These are phyloP conservation scores for Actinomucor elegans DNA, from an alignment of 371 early-diverging fungal species.

Conservation along the genomic window DNA sequence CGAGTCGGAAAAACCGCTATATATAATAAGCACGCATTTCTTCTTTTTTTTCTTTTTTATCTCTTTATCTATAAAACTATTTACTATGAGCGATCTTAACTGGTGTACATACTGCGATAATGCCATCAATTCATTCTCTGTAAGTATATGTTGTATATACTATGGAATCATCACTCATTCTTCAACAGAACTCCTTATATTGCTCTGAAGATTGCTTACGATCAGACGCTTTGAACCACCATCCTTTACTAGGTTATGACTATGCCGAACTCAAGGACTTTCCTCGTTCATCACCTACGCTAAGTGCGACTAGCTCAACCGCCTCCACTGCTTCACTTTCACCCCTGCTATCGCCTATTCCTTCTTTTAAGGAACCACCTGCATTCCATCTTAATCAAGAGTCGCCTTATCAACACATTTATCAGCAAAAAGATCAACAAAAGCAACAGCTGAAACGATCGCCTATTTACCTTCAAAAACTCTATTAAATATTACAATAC, in stretches of 20 bases:
- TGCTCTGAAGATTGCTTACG: conserved; percentile 33
- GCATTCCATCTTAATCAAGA: conserved; percentile 21
- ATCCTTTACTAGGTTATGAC: conserved; percentile 35
- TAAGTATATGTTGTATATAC: conserved; percentile 2
- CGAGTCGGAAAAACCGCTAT: background rate
- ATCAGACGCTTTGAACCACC: conserved; percentile 28
- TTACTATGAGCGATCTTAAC: conserved; percentile 22
- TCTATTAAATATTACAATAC: background rate
- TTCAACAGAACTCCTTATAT: conserved; percentile 26
- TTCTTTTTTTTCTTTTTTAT: conserved; percentile 3
- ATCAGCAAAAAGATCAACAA: conserved; percentile 8
- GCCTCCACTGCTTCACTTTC: conserved; percentile 14
- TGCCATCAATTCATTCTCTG: conserved; percentile 18
- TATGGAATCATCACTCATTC: background rate
- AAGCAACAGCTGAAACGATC: background rate
- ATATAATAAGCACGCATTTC: background rate
- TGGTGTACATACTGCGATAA: conserved; percentile 37
- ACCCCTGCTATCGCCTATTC: conserved; percentile 19
- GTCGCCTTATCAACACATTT: conserved; percentile 13
- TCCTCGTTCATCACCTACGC: conserved; percentile 25
- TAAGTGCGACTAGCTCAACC: conserved; percentile 5
- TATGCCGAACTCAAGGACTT: conserved; percentile 31
- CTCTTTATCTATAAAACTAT: background rate
- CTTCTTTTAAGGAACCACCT: conserved; percentile 20
- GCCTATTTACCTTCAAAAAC: conserved; percentile 2